Base-by-base conservation (phyloP, 192 early-diverging fungal species). In the Thamnidium elegans region DNA sequence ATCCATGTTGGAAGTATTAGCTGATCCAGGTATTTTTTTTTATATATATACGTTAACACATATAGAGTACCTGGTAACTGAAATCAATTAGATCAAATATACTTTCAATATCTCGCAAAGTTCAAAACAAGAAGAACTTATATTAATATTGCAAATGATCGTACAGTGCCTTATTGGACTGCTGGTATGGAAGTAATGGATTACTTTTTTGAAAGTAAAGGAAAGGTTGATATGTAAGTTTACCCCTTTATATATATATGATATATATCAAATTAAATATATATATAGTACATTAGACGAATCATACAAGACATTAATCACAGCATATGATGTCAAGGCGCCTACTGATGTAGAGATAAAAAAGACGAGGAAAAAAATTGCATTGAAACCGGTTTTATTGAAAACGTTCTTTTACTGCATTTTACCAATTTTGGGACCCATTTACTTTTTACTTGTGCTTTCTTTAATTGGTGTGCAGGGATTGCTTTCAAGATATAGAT, bases 101-200 rank as follows among this genome's bases (percentile, higher is more conserved):
- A 54, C 61, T 62, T 71, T 11, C 72, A 79, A 44, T 76, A 71
- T 23, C 62, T 85, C 20, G 45, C 56, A 7, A 32, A 55, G 45
- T 86, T 86, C 50, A 78, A 80, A 34, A 39, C 68, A n/a, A 58
- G 71, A 42, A 52, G 65, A 17, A 20, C 79, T 6, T 86, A 84
- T 51, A 79, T 79, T 42, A 86, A 86, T 54, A 62, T 74, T 11
- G 31, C 51, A 0, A 78, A 81, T 50, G 84, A 86, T 53, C 70
- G 77, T 54, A 79, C 72, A n/a, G 84, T 86, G 0, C 84, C 82
- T 19, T 82, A 78, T 55, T 86, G 84, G 84, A 86, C 84, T 0
- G 82, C 82, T 13, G 75, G 79, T 19, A 78, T 86, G 32, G 63
- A 73, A 21, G 73, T 75, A 34, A 69, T 71, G 8, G 66, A 83